Base-by-base conservation (phyloP, 345 rosid species). In the Lepidium africanum region DNA sequence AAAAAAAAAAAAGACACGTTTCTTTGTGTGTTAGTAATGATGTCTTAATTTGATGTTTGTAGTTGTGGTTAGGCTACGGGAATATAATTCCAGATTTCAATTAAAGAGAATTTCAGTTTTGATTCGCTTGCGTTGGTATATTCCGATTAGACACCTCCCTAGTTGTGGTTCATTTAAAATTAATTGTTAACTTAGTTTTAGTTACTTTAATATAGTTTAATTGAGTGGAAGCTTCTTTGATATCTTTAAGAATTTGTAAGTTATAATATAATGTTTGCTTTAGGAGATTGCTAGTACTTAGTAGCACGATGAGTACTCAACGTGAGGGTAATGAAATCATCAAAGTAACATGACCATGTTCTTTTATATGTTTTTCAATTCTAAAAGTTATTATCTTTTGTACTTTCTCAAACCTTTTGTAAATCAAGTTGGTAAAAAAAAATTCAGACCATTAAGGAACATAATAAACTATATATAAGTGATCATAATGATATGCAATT, bases 301-400 rank as follows among this genome's bases (percentile, higher is more conserved):
- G 63, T 74, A 74, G 78, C 78, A 75, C 65, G 78, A 75, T 68
- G 70, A 21, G 69, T 61, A 74, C 63, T 68, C 57, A 67, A 74
- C 69, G 39, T 74, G 73, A 62, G 69, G 15, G 65, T 38, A 53
- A 38, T 62, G 65, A 68, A 74, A 62, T 68, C 70, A 74, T 74
- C 78, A 54, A 13, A 59, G 78, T 74, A 74, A 74, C 78, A 74
- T 74, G 70, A 39, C 74, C 64, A 74, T 68, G 73, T 65, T 73
- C 72, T 6, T 73, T 27, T 41, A 49, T 61, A 65, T 50, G 67
- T 53, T 66, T 67, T 60, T 41, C 61, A 57, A 58, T 58, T 54
- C 61, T 40, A 59, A 65, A 58, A 73, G 67, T 38, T 52, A 53
- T 67, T 49, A 52, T 59, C 45, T 53, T 27, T 67, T 67, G 58